Base-by-base conservation (phyloP, 108 stramenopile genomes). In the Nitzschia inconspicua region DNA sequence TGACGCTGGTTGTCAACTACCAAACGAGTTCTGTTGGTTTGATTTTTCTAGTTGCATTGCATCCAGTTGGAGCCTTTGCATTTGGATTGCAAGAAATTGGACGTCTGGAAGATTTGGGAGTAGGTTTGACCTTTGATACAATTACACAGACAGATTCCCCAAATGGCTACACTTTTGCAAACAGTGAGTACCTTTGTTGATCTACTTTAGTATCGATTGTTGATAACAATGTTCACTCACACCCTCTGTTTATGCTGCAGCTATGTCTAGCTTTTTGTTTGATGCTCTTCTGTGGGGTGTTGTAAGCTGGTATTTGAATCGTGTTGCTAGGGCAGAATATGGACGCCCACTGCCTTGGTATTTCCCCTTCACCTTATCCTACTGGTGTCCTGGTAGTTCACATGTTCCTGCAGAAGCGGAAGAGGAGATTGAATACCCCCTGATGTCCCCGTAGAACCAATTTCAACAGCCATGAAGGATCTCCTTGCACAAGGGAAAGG, bases 261-360 rank as follows among this genome's bases (percentile, higher is more conserved):
- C 84, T 44, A 31, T 96, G 3, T 30, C 7, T 10, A 88, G 77
- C 74, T 47, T 99, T 43, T 14, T 86, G 25, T 32, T 86, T 20
- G 95, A 95, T 61, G 48, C 55, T 34, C 29, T 96, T 27, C 29
- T 97, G 6, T 98, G 93, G 86, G 88, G 83, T 13, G 16, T 89
- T 39, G 43, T 95, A 4, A 75, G 78, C 7, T 96, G 79, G 77
- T 99, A 99, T 59, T 73, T 94, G 10, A 94, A 97, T 42, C 74
- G 91, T 18, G 84, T 92, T 32, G 30, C 94, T 1, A 59, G 58
- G 6, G 72, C 74, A 13, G 97, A 95, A 56, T 96, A 68, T 63
- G 97, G 97, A 4, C 88, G 81, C 29, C 58, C 88, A 0, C 63
- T 79, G 7, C 86, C 89, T 9, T 90, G 63, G 72, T 80, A 91